Evolutionary conservation across 2,329 filamentous ascomycete species (phyloP), one percentile per base, ranked within the genome.

Genomic region (Mariannaea sp.): DNA sequence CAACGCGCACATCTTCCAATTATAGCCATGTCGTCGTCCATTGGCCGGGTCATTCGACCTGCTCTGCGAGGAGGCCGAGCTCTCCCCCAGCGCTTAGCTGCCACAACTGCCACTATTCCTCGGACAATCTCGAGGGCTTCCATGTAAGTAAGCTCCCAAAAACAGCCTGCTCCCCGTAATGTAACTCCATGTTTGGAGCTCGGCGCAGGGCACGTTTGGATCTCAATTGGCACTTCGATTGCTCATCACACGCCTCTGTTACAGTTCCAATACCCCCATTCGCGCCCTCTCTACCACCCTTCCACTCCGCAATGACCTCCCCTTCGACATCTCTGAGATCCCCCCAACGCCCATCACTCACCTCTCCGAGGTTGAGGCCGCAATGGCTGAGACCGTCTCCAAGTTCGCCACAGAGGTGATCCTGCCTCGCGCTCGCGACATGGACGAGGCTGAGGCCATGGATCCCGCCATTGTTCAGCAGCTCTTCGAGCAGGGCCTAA

Each of bases 371-470:
- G 87, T 89, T 54, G 94, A 99, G 76, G 69, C 83, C 12, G 84
- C 94, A 68, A 96, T 99, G 89, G 84, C 87, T 58, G 93, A 99
- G 52, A 83, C 89, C 1, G 93, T 99, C 4, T 85, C 85, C 65
- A 96, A 94, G 74, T 97, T 97, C 68, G 92, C 94, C 60, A 86
- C 84, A 69, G 92, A 97, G 50, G 83, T 92, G 24, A 88, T 99
- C 62, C 84, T 92, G 45, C 94, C 94, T 49, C 93, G 92, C 73
- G 92, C 90, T 9, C 89, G 94, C 53, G 92, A 96, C 14, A 99
- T 99, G 94, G 94, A 99, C 72, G 94, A 99, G 80, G 87, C 88
- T 24, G 94, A 99, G 80, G 75, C 82, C 53, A 97, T 99, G 94
- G 94, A 97, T 72, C 86, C 90, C 0, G 72, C 81, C 1, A 75